Evolutionary conservation across 495 filamentous ascomycete species (phyloP).

Genomic region (Aspergillus panamensis): DNA sequence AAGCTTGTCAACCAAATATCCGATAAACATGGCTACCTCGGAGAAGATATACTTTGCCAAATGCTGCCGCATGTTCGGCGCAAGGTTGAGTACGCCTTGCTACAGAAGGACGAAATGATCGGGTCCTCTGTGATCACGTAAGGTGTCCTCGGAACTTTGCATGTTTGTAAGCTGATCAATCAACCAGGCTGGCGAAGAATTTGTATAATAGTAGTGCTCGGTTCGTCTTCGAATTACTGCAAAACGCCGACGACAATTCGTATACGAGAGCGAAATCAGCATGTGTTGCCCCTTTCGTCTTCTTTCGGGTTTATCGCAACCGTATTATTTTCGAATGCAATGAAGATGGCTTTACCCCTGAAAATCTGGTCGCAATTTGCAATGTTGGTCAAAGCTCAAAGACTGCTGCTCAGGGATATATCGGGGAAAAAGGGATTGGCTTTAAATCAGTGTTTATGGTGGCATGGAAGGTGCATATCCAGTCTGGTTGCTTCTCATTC

Average conservation of each 20-base stretch:
- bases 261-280: constrained; percentile 17
- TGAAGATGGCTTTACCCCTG: constrained; percentile 37
- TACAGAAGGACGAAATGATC: constrained; percentile 28
- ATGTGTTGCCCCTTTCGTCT: constrained; percentile 20
- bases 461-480: constrained; percentile 44
- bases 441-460: constrained; percentile 54
- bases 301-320: constrained; percentile 23
- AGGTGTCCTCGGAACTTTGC: not conserved
- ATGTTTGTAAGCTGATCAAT: not conserved
- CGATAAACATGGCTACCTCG: constrained; percentile 25
- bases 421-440: constrained; percentile 51
- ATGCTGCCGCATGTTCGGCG: constrained; percentile 26
- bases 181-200: constrained; percentile 28
- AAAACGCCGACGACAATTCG: constrained; percentile 46
- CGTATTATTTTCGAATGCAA: constrained; percentile 37
- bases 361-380: constrained; percentile 38
- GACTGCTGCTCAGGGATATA: constrained; percentile 33
- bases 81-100: constrained; percentile 26
- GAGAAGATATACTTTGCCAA: constrained; percentile 17
- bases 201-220: constrained; percentile 33
- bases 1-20: constrained; percentile 25
- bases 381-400: constrained; percentile 38
- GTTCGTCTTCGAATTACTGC: constrained; percentile 43
- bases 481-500: constrained; percentile 47
- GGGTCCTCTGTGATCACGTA: constrained; percentile 34